Percentiles rank a stretch among this genome's conserved stretches.
phyloP scores from a whole-genome alignment of 2,329 filamentous ascomycete species.

The Beauveria australis region DNA sequence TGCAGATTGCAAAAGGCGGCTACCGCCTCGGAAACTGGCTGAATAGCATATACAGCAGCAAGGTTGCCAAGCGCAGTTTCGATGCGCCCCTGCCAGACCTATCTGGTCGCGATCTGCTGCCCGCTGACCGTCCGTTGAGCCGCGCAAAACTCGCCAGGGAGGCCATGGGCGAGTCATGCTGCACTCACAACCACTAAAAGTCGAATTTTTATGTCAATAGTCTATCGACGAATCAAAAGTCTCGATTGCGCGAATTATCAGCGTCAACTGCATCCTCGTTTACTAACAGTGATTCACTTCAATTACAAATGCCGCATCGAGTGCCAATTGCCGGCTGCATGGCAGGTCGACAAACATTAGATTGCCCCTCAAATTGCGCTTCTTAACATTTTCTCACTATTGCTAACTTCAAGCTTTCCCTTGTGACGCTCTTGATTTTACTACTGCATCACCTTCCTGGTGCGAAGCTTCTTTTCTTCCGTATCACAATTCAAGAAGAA shows the following conservation, averaged over 20 bases:
- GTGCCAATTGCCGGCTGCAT: too few relatives aligned
- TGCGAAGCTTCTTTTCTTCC: too few relatives aligned
- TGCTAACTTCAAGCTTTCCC: too few relatives aligned
- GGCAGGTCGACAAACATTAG: too few relatives aligned
- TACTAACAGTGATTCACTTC: not conserved
- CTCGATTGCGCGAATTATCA: not conserved
- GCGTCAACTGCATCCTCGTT: too few relatives aligned
- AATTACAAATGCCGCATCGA: not conserved
- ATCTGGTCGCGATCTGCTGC: constrained; percentile 19
- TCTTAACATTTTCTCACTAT: too few relatives aligned
- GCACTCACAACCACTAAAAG: constrained; percentile 4
- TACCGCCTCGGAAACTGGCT: constrained; percentile 27
- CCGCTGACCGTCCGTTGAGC: constrained; percentile 17
- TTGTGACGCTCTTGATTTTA: too few relatives aligned
- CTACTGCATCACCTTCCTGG: too few relatives aligned
- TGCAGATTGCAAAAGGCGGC: constrained; percentile 38
- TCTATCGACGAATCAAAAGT: not conserved
- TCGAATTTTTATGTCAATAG: not conserved
- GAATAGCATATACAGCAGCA: constrained; percentile 18
- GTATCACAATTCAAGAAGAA: not conserved
- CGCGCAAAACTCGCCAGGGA: constrained; percentile 20
- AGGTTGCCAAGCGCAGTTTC: constrained; percentile 15
- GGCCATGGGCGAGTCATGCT: constrained; percentile 18
- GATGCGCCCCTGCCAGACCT: constrained; percentile 15
- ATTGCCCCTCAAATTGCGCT: too few relatives aligned